These are phyloP conservation scores for Spathaspora hagerdaliae DNA, from an alignment of 805 yeast species.

Conservation along the genomic window DNA sequence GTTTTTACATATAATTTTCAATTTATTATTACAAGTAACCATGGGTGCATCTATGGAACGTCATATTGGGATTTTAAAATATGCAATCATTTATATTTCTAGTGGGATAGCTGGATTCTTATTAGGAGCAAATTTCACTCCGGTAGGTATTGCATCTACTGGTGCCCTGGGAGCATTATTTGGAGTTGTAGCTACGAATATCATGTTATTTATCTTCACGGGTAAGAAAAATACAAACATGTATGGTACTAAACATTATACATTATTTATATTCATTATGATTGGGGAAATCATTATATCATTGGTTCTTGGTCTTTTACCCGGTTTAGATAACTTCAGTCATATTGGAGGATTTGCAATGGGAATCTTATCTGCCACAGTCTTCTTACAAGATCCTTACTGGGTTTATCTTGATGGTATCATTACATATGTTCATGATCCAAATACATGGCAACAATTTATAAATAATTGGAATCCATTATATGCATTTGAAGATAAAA, in stretches of 20 bases:
- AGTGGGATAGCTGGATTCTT: slow-evolving; percentile 66
- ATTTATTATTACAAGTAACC: slow-evolving; percentile 55
- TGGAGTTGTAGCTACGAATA: slow-evolving; percentile 62
- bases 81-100: slow-evolving; percentile 50
- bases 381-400: slow-evolving; percentile 54
- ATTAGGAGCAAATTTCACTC: slow-evolving; percentile 66
- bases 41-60: slow-evolving; percentile 59
- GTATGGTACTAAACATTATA: slow-evolving; percentile 45
- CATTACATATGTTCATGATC: slow-evolving; percentile 28
- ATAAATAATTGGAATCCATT: slow-evolving; percentile 38
- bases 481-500: slow-evolving; percentile 30
- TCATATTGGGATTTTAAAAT: slow-evolving; percentile 52
- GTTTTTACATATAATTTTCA: slow-evolving; percentile 61
- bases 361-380: slow-evolving; percentile 50
- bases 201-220: slow-evolving; percentile 50
- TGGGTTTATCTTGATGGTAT: slow-evolving; percentile 39
- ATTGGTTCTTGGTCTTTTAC: slow-evolving; percentile 61
- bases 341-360: slow-evolving; percentile 73
- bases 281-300: slow-evolving; percentile 56
- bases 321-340: slow-evolving; percentile 71
- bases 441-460: slow-evolving; percentile 28
- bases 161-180: slow-evolving; percentile 73
- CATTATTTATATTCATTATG: slow-evolving; percentile 42
- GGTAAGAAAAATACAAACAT: slow-evolving; percentile 47
- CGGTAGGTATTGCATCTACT: slow-evolving; percentile 60